A percentile compares a stretch with the other conserved stretches of the same genome.
These are phyloP conservation scores for Berkeleyomyces rouxiae DNA, from an alignment of 2,329 filamentous ascomycete genomes.

Conservation along the genomic window DNA sequence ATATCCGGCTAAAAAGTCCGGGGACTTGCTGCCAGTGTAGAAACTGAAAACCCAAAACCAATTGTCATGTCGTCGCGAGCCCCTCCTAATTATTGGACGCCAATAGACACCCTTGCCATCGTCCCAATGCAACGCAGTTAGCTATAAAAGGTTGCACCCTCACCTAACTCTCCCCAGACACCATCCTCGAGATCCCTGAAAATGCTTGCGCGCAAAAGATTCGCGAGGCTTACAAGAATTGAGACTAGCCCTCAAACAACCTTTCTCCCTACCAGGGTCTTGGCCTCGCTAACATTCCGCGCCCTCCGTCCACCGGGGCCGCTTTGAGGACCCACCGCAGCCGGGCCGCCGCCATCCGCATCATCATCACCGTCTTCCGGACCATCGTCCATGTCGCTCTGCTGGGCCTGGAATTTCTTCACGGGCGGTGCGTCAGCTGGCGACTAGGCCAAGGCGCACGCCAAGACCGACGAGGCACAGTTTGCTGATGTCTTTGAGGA, in stretches of 20 bases:
- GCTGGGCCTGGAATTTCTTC: constrained; percentile 60
- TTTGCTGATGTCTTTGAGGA: constrained; percentile 81
- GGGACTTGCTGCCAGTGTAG: background rate
- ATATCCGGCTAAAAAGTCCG: background rate
- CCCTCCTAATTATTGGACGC: constrained; percentile 12
- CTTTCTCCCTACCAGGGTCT: background rate
- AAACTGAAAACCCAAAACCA: background rate
- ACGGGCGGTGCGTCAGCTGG: constrained; percentile 23
- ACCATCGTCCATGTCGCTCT: constrained; percentile 33
- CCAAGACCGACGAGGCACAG: constrained; percentile 54
- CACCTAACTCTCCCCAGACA: constrained; percentile 33
- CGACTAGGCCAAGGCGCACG: constrained; percentile 23
- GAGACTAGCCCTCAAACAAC: constrained; percentile 11
- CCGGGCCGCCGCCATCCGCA: constrained; percentile 10
- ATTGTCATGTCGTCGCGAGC: constrained; percentile 5
- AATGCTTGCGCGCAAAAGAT: constrained; percentile 69
- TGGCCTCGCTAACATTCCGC: background rate
- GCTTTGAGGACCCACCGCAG: constrained; percentile 90
- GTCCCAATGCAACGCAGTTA: background rate
- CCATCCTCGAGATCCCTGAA: constrained; percentile 54
- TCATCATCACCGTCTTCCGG: constrained; percentile 18
- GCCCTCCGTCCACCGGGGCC: constrained; percentile 33
- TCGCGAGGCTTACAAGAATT: constrained; percentile 89
- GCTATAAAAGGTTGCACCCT: background rate
- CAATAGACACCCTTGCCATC: background rate